Evolutionary conservation across 1,139 yeast genomes (phyloP).

Genomic region (Nakaseomyces sp.): DNA sequence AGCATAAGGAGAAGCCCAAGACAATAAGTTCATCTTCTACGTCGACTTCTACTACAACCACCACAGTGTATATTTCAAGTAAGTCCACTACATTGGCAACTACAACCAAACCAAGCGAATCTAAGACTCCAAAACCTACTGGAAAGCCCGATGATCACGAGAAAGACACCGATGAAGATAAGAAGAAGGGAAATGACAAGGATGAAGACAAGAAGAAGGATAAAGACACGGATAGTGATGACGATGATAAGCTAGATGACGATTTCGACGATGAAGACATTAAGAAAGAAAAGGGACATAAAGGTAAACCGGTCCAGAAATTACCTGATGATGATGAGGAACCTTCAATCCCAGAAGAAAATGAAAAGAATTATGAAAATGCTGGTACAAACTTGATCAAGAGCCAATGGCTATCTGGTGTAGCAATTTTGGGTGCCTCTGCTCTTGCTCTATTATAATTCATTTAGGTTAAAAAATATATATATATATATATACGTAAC

Average conservation of each 20-base stretch:
- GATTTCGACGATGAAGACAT: neutral
- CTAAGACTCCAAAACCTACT: neutral
- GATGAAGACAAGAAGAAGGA: conserved; percentile 2
- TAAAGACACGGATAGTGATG: conserved; percentile 3
- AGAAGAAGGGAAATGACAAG: conserved; percentile 21
- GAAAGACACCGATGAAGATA: neutral
- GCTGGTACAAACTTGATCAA: neutral
- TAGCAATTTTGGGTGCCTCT: neutral
- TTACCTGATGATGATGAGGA: neutral
- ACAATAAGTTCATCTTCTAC: neutral
- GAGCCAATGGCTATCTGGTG: neutral
- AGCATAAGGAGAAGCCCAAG: conserved; percentile 7
- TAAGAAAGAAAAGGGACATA: conserved; percentile 2
- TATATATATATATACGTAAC: too few species aligned
- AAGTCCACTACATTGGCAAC: neutral
- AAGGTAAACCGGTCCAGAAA: neutral
- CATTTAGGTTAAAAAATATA: too few species aligned
- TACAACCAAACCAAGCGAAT: neutral
- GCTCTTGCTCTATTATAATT: neutral
- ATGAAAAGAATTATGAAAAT: neutral
- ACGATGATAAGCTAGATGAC: neutral
- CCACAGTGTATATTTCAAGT: neutral
- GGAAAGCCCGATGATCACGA: neutral
- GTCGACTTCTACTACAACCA: neutral
- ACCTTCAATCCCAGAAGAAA: neutral